These are phyloP conservation scores for Oryza coarctata DNA, from an alignment of 176 grass and related monocot species.

Conservation along the genomic window DNA sequence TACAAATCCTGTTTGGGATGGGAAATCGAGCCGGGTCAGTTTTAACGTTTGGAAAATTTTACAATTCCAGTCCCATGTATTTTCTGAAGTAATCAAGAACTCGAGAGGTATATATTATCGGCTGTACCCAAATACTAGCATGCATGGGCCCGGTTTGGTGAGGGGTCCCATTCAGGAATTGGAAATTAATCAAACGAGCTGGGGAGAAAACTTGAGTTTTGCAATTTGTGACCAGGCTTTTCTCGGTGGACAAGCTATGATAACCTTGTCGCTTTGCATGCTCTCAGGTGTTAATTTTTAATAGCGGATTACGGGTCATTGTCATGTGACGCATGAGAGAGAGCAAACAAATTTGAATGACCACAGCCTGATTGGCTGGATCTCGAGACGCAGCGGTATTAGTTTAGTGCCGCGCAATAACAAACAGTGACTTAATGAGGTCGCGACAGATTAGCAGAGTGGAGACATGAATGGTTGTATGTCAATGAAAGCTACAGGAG, in stretches of 20 bases:
- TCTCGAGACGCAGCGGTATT: slow-evolving; percentile 27
- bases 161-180: slow-evolving; percentile 16
- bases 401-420: background rate
- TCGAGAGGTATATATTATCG: background rate
- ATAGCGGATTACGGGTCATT: slow-evolving; percentile 9
- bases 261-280: slow-evolving; percentile 16
- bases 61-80: background rate
- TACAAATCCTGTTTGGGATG: background rate
- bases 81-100: background rate
- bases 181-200: slow-evolving; percentile 13
- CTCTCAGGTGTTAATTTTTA: background rate
- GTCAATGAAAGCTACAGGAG: slow-evolving; percentile 2
- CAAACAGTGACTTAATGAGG: slow-evolving; percentile 3
- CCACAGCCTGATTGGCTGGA: slow-evolving; percentile 34
- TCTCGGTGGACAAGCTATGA: background rate
- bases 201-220: slow-evolving; percentile 7
- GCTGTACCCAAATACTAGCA: background rate
- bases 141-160: slow-evolving; percentile 1
- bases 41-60: background rate
- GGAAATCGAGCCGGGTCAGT: background rate
- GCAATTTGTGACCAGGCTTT: slow-evolving; percentile 30
- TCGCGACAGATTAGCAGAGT: slow-evolving; percentile 27
- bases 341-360: slow-evolving; percentile 49
- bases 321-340: slow-evolving; percentile 35
- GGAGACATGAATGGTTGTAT: background rate